Base-by-base conservation (phyloP, 768 basidiomycete species). In the Ramaria sp. region DNA sequence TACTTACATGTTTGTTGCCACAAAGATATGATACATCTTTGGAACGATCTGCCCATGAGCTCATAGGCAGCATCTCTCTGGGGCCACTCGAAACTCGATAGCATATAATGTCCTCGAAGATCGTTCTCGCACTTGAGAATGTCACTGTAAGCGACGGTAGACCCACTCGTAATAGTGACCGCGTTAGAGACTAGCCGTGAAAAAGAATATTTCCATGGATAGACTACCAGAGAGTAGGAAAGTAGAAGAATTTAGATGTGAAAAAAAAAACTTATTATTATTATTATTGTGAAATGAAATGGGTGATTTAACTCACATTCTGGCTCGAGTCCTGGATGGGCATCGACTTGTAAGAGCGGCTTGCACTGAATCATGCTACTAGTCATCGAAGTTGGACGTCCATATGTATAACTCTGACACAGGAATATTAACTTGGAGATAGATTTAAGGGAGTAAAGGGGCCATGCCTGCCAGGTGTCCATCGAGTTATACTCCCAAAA, bases 121-220 rank as follows among this genome's bases (percentile, higher is more conserved):
- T 45, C 44, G 30, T 55, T 55, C 22, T 55, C 53, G 13, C 27
- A 39, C 30, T 36, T 12, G 9, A 55, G 53, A 8, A 39, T 55
- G 30, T 55, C 44, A 8, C 10, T n/a, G 34, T 55, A 55, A 6
- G 10, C 16, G 12, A 30, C 20, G 5, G 53, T 48, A 41, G 25
- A 16, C 25, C 22, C 10, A 15, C 18, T 20, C 30, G 20, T 30
- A 13, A 42, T 34, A 20, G 18, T 22, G 22, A 55, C 16, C 7
- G 9, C 27, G 34, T 48, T 15, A 55, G 34, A 55, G 3, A 55
- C 44, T n/a, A 55, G 43, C 27, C 30, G n/a, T 28, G 53, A 25
- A 47, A 55, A 55, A n/a, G 53, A 55, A n/a, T 55, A 55, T 22
- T 55, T 55, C 53, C 53, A 55, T 4, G 53, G 43, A 36, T 44